These are phyloP conservation scores for Moesziomyces globuligerus DNA, from an alignment of 1,284 basidiomycete species.

Conservation along the genomic window DNA sequence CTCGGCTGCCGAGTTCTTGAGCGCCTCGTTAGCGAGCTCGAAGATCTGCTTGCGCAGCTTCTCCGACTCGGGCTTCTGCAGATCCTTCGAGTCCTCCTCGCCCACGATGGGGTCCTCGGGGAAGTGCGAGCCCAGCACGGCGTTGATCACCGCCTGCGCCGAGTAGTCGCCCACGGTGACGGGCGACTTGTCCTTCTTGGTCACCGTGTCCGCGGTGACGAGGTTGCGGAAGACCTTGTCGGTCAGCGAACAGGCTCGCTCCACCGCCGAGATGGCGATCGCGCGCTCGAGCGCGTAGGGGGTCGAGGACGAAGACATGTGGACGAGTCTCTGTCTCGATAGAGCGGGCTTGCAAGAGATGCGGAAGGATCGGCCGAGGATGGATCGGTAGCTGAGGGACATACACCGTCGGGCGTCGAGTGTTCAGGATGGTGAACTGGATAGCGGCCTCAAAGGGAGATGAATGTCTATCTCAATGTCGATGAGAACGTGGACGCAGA, in stretches of 20 bases:
- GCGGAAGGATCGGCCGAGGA: constrained; percentile 10
- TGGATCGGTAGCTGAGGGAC: constrained; percentile 1
- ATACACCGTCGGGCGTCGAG: constrained; percentile 11
- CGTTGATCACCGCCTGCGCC: constrained; percentile 64
- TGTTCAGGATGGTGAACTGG: no score
- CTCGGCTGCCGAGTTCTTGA: constrained; percentile 68
- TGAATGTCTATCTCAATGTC: no score
- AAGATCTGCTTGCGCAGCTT: constrained; percentile 77
- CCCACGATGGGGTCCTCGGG: constrained; percentile 89
- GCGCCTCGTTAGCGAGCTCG: constrained; percentile 82
- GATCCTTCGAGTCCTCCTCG: constrained; percentile 89
- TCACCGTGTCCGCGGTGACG: constrained; percentile 83
- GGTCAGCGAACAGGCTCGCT: constrained; percentile 79
- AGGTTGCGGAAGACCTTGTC: constrained; percentile 87
- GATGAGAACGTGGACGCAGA: no score
- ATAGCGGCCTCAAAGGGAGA: no score
- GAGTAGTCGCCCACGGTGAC: constrained; percentile 77
- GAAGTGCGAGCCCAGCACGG: constrained; percentile 72
- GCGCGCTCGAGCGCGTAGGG: constrained; percentile 72
- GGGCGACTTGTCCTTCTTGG: constrained; percentile 93
- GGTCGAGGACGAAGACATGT: constrained; percentile 33
- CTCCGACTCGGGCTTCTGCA: constrained; percentile 67
- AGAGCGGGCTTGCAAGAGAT: background rate
- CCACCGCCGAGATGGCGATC: constrained; percentile 88
- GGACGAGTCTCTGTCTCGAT: constrained; percentile 1